Conservation (phyloP, 331 rosid genomes). For the Saraca asoca region DNA sequence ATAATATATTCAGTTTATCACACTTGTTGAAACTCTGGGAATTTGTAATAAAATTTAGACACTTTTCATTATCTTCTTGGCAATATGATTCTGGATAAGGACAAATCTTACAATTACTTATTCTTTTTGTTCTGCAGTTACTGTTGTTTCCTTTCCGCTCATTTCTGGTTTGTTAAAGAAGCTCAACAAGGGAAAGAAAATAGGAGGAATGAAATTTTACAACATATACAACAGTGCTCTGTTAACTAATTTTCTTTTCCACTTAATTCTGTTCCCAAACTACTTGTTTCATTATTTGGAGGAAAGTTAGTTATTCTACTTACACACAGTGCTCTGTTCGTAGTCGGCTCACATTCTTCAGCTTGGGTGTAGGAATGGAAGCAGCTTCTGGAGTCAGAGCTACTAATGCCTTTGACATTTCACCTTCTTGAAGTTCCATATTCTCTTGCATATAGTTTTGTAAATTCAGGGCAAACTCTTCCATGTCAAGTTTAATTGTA, state of each 20-base stretch:
- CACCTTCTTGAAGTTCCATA: constrained; percentile 82
- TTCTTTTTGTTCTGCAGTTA: constrained; percentile 4
- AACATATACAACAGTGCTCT: too few relatives aligned
- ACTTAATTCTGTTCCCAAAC: too few relatives aligned
- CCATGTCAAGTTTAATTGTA: constrained; percentile 72
- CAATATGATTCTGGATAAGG: not conserved
- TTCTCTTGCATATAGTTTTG: constrained; percentile 81
- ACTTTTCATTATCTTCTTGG: not conserved
- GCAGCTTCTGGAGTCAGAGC: constrained; percentile 78
- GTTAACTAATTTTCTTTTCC: too few relatives aligned
- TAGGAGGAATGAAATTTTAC: too few relatives aligned
- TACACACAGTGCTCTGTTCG: constrained; percentile 98
- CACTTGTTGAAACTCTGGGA: constrained; percentile 9
- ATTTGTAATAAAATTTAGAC: constrained; percentile 20
- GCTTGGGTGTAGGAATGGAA: constrained; percentile 82
- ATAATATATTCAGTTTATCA: not conserved
- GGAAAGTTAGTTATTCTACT: constrained; percentile 44
- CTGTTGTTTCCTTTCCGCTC: not conserved
- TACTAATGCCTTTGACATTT: constrained; percentile 85
- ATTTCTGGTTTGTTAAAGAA: not conserved
- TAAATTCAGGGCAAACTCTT: constrained; percentile 77
- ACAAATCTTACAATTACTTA: constrained; percentile 19
- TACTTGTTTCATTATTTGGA: constrained; percentile 21
- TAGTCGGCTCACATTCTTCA: constrained; percentile 79
- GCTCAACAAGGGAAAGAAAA: too few relatives aligned